Base-by-base conservation (phyloP, 2,329 filamentous ascomycete species). In the Ceratocystis cubensis region DNA sequence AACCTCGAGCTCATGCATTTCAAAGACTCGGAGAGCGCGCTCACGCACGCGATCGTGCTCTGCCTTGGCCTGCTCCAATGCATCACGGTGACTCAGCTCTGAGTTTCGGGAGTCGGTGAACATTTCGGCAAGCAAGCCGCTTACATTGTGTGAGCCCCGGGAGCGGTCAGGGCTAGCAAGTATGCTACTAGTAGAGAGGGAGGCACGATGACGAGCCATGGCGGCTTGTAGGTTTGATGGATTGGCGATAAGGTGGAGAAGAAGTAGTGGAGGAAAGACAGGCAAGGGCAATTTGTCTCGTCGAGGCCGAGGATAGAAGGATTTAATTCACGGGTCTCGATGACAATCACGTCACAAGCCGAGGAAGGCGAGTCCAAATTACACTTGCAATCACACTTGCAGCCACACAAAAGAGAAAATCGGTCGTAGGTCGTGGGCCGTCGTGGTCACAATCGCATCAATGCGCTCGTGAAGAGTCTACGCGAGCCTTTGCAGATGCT, bases 21-120 rank as follows among this genome's bases (percentile, higher is more conserved):
- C 75, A 66, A 77, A 80, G 5, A 79, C 79, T 17, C 77, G 75
- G 45, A 82, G 73, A 6, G 82, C 82, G 37, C 75, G 75, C 65
- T 80, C 75, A 33, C 81, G 80, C 10, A 93, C 81, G 33, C 82
- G 80, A 46, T 88, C 82, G 73, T 91, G 88, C 71, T 87, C 82
- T 15, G 79, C 79, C 62, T 84, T 83, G 3, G 87, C 87, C 61
- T 82, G 81, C 59, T 82, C 82, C 17, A 93, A 80, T 15, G 87
- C 87, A 70, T 85, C 82, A 67, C 81, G 80, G 72, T 90, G 87
- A 66, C 78, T 79, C 63, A 82, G 77, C 72, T 86, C 85, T 44
- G 81, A 82, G 69, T 88, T 85, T 45, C 82, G 80, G 41, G 83
- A 80, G 64, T 84, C 82, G 50, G 78, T 78, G 67, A 91, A 85